Base-by-base conservation (phyloP, 1,139 yeast species). In the Saccharomyces hybrid region DNA sequence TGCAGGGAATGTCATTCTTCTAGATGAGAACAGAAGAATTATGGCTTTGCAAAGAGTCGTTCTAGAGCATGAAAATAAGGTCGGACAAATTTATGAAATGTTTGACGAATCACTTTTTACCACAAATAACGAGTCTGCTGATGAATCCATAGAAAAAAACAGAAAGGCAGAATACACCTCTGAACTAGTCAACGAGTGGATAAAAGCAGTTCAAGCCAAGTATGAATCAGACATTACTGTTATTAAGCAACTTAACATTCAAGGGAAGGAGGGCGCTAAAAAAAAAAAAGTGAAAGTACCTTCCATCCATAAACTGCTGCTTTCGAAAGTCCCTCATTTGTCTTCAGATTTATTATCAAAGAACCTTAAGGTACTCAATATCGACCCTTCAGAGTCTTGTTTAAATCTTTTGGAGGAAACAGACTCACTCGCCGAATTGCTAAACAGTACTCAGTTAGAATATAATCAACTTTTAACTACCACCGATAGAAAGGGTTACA, bases 1-100 rank as follows among this genome's bases (percentile, higher is more conserved):
- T 66, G 97, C 97, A 2, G 99, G 99, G 41, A 93, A 93, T 66
- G 81, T 93, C 56, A 74, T 93, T 31, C 75, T 93, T 26, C 75
- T 91, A 59, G 95, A 91, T 67, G 79, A 82, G 41, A 78, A 84
- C 31, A 72, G 76, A 60, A 83, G 80, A 65, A 90, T 90, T 51
- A 64, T 90, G 63, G 77, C 95, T 0, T 73, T 91, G 38, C 91
- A 86, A 68, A 80, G 97, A 70, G 75, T 85, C 41, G 97, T 89
- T 2, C 80, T 81, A 48, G 95, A 87, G 55, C 82, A 83, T 64
- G 84, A 82, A 49, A 79, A 81, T 52, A 78, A 79, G 58, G 91
- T 88, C 27, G 91, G 91, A 47, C 89, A 85, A 61, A 72, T 67
- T 0, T 89, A 89, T 63, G 77, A 75, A 26, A 75, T 80, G 78